Percentiles rank a stretch among this genome's conserved stretches.
phyloP scores from a whole-genome alignment of 495 filamentous ascomycete species.

The Penicillium pancosmium region DNA sequence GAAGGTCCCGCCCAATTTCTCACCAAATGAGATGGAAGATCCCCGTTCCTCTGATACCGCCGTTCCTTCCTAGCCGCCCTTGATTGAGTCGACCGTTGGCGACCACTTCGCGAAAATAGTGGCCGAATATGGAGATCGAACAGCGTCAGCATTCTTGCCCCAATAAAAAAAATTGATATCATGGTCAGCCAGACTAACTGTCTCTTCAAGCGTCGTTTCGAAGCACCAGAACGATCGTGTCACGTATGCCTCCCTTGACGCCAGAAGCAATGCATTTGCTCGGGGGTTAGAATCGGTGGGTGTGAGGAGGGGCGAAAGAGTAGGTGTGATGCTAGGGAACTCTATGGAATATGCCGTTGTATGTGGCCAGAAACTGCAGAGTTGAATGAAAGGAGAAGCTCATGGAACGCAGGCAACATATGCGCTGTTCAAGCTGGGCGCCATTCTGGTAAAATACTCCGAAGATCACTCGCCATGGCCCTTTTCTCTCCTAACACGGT shows the following conservation, averaged over 20 bases:
- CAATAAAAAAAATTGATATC: background rate
- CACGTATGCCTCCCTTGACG: conserved; percentile 76
- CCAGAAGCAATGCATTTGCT: conserved; percentile 75
- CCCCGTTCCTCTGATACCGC: background rate
- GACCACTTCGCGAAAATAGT: conserved; percentile 79
- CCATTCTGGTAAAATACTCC: conserved; percentile 65
- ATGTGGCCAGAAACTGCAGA: conserved; percentile 42
- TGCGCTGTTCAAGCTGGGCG: conserved; percentile 89
- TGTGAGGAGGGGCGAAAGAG: conserved; percentile 81
- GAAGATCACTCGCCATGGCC: background rate
- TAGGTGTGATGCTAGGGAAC: conserved; percentile 87
- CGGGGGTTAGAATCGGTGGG: conserved; percentile 71
- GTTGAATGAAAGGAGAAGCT: conserved; percentile 8
- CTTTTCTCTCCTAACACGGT: background rate
- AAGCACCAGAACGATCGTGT: conserved; percentile 63
- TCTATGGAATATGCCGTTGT: conserved; percentile 77
- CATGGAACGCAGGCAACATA: conserved; percentile 62
- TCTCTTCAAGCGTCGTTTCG: conserved; percentile 60
- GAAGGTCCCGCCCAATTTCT: background rate
- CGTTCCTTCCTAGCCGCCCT: conserved; percentile 58
- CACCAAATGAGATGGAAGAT: conserved; percentile 4
- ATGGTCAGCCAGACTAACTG: background rate
- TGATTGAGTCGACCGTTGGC: conserved; percentile 75
- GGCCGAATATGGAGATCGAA: conserved; percentile 69
- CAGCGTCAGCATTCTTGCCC: conserved; percentile 56